phyloP scores from a whole-genome alignment of 2,329 filamentous ascomycete genomes.

The Teratosphaeria gauchensis region DNA sequence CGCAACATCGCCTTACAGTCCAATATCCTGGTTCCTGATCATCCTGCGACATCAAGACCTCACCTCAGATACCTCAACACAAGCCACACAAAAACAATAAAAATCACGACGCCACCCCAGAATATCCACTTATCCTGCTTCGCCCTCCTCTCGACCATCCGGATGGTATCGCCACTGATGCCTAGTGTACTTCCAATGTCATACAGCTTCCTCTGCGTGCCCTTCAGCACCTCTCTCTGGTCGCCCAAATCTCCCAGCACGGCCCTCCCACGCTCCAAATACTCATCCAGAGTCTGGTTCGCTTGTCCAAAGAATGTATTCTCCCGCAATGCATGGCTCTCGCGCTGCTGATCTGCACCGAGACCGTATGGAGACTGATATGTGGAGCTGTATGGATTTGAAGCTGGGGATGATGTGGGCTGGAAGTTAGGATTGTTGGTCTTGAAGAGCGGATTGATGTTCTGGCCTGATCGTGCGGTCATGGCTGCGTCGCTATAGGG shows the following conservation, averaged over 20 bases:
- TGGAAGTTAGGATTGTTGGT: conserved; percentile 27
- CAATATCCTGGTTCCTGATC: neutral
- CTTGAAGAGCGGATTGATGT: conserved; percentile 28
- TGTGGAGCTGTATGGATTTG: conserved; percentile 30
- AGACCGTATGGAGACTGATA: conserved; percentile 29
- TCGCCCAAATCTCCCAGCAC: conserved; percentile 81
- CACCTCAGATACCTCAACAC: conserved; percentile 64
- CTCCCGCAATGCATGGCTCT: conserved; percentile 77
- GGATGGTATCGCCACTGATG: conserved; percentile 88
- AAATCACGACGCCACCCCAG: conserved; percentile 72
- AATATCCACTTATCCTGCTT: conserved; percentile 99
- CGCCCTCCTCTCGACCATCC: conserved; percentile 87
- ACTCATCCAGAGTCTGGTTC: conserved; percentile 82
- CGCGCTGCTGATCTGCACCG: conserved; percentile 37
- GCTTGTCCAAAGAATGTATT: conserved; percentile 78
- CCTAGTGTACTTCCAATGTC: conserved; percentile 89
- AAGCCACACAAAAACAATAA: conserved; percentile 85
- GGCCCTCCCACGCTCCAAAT: conserved; percentile 79
- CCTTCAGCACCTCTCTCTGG: conserved; percentile 90
- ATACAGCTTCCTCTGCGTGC: conserved; percentile 82
- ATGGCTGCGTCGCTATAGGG: conserved; percentile 62
- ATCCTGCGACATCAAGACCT: neutral
- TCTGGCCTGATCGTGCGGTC: conserved; percentile 18
- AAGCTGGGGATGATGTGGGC: conserved; percentile 19
- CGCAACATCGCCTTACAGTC: neutral